Conservation (phyloP, 2,329 filamentous ascomycete genomes). For the Paecilomyces fulvus region DNA sequence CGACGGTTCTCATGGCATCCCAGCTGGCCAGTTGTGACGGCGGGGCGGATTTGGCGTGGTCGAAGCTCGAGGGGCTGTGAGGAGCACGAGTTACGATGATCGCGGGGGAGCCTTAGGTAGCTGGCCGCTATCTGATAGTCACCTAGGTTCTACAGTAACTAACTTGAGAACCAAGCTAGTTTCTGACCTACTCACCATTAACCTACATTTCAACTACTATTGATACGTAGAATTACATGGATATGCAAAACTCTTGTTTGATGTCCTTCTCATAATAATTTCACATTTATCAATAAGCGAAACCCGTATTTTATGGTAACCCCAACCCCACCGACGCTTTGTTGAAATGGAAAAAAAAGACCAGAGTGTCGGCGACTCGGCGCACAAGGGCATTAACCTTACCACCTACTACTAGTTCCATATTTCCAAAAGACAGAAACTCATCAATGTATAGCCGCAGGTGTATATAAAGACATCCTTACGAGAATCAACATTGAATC, state of each 20-base stretch:
- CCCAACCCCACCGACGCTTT: background rate
- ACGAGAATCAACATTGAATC: background rate
- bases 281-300: background rate
- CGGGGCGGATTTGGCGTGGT: background rate
- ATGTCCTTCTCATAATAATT: background rate
- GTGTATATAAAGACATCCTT: background rate
- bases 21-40: conserved; percentile 3
- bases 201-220: background rate
- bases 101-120: background rate
- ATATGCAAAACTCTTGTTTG: too few relatives aligned
- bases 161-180: background rate
- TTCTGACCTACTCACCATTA: background rate
- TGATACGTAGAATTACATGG: too few relatives aligned
- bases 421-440: background rate
- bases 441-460: background rate
- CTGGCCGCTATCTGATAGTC: background rate
- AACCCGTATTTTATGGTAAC: background rate
- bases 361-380: too few relatives aligned
- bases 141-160: background rate
- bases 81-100: background rate
- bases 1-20: conserved; percentile 45
- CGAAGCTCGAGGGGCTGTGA: background rate
- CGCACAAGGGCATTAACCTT: background rate
- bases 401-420: background rate
- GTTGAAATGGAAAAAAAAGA: background rate